Conservation (phyloP, 2,329 filamentous ascomycete species). For the Neurospora crassa region DNA sequence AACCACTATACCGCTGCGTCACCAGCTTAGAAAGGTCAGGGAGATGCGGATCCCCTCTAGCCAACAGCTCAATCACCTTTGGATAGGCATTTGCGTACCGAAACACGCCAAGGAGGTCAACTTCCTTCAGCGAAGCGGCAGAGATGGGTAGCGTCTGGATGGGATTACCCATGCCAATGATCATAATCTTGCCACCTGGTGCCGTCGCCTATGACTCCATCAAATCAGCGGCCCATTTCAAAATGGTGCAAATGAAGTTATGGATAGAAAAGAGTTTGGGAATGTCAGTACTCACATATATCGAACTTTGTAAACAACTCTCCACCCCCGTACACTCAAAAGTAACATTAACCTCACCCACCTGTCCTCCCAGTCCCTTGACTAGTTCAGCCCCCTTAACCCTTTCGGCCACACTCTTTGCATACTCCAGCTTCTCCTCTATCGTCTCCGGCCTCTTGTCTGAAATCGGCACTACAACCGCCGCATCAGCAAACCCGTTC, state of each 20-base stretch:
- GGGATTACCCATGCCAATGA: conserved; percentile 66
- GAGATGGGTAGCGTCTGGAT: conserved; percentile 61
- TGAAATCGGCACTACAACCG: conserved; percentile 37
- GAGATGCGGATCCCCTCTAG: conserved; percentile 39
- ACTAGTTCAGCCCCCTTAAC: conserved; percentile 23
- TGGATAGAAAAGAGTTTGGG: not conserved
- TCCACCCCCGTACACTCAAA: conserved; percentile 77
- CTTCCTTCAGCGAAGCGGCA: conserved; percentile 57
- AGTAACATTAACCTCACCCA: conserved; percentile 56
- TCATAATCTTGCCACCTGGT: conserved; percentile 59
- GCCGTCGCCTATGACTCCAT: conserved; percentile 36
- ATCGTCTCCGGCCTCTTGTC: conserved; percentile 33
- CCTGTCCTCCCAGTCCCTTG: conserved; percentile 11
- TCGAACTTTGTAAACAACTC: conserved; percentile 63
- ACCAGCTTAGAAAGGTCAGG: conserved; percentile 59
- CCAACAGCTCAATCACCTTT: conserved; percentile 39
- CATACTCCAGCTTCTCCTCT: conserved; percentile 44
- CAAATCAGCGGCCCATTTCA: not conserved
- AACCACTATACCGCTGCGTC: conserved; percentile 58
- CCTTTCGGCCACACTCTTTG: conserved; percentile 37
- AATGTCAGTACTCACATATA: conserved; percentile 44
- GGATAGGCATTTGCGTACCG: conserved; percentile 69
- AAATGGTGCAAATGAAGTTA: not conserved
- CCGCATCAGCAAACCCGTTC: conserved; percentile 46
- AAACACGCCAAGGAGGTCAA: conserved; percentile 63